A percentile compares a stretch with the other conserved stretches of the same genome.
These are phyloP conservation scores for Ascochyta koolunga DNA, from an alignment of 2,329 filamentous ascomycete genomes.

Conservation along the genomic window DNA sequence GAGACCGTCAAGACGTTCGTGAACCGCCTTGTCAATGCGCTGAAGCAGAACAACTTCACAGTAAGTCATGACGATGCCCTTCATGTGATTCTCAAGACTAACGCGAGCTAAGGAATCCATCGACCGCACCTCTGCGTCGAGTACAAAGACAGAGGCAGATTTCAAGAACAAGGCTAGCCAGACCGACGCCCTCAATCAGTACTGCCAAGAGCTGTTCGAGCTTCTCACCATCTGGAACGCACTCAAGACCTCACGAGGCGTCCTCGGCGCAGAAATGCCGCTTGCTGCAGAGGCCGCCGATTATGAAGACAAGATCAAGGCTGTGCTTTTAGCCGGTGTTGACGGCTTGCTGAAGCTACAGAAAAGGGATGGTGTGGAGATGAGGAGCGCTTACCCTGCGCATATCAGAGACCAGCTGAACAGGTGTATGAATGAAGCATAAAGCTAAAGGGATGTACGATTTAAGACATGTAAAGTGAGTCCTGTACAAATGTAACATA, in stretches of 20 bases:
- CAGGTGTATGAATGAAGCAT: not conserved
- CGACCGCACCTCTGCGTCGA: conserved; percentile 2
- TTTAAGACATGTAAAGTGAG: not conserved
- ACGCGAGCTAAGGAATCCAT: conserved; percentile 2
- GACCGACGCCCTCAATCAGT: not conserved
- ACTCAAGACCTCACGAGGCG: conserved; percentile 50
- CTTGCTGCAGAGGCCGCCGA: conserved; percentile 28
- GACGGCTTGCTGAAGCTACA: conserved; percentile 13
- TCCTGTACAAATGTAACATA: conserved; percentile 12
- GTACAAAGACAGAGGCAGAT: conserved; percentile 15
- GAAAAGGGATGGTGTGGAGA: not conserved
- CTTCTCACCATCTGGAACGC: conserved; percentile 52
- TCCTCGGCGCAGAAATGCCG: conserved; percentile 48
- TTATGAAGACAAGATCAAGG: conserved; percentile 18
- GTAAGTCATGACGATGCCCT: conserved; percentile 14
- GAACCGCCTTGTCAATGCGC: conserved; percentile 46
- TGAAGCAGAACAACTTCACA: conserved; percentile 31
- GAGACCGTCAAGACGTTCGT: conserved; percentile 51
- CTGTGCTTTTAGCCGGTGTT: conserved; percentile 12
- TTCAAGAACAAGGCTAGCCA: conserved; percentile 9
- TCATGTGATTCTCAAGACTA: not conserved
- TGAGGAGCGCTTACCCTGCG: not conserved
- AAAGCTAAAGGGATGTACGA: conserved; percentile 2
- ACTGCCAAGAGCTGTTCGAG: conserved; percentile 34
- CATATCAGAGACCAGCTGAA: conserved; percentile 4